Percentiles rank a stretch among this genome's conserved stretches.
phyloP scores from a whole-genome alignment of 345 rosid species.

The Dipteronia sinensis region DNA sequence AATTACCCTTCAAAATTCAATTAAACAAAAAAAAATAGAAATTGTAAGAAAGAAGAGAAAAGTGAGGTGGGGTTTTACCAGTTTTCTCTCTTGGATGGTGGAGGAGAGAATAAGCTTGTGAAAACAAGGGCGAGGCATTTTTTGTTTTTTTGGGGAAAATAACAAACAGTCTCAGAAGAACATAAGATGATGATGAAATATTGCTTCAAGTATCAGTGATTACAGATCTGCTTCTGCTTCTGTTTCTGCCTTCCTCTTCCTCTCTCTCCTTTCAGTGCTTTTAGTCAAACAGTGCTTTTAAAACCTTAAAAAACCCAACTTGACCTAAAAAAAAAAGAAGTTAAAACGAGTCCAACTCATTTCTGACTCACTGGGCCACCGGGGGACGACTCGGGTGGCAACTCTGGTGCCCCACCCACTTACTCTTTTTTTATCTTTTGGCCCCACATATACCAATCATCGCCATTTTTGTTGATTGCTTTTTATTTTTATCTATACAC shows the following conservation, averaged over 20 bases:
- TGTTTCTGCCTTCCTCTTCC: constrained; percentile 2
- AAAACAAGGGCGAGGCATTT: constrained; percentile 82
- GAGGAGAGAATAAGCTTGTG: constrained; percentile 69
- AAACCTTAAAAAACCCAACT: constrained; percentile 19
- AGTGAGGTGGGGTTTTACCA: constrained; percentile 46
- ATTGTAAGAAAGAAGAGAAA: background rate
- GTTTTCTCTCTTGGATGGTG: constrained; percentile 62
- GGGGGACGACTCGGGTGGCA: background rate
- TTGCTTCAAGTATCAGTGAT: background rate
- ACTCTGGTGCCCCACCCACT: constrained; percentile 21
- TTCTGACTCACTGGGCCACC: constrained; percentile 22
- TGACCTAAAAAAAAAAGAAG: constrained; percentile 22
- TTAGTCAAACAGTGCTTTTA: constrained; percentile 30
- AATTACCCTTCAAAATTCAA: background rate
- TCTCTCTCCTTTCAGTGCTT: constrained; percentile 7
- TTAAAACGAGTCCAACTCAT: constrained; percentile 22
- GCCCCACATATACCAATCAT: background rate
- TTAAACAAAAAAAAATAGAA: background rate
- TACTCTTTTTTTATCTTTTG: background rate
- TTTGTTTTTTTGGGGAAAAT: background rate
- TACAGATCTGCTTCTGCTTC: constrained; percentile 47
- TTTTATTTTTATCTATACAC: no score
- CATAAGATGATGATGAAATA: constrained; percentile 38
- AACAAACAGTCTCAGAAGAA: constrained; percentile 36
- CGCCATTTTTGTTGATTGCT: background rate